A percentile compares a stretch with the other conserved stretches of the same genome.
phyloP scores from a whole-genome alignment of 106 monocot genomes.

The Allium sativum region DNA sequence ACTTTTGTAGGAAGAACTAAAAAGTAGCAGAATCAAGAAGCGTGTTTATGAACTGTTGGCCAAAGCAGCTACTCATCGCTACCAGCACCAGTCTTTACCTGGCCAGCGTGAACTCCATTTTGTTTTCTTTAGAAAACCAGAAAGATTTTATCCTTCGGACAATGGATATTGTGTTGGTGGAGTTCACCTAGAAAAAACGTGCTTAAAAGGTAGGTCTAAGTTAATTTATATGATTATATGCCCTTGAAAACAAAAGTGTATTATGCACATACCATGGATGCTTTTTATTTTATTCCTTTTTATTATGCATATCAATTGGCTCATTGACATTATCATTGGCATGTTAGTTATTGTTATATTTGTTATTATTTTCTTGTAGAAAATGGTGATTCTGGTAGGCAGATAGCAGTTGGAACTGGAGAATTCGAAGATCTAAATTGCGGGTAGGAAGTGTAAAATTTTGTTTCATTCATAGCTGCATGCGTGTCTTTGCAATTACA shows the following conservation, averaged over 20 bases:
- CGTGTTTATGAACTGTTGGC: conserved; percentile 70
- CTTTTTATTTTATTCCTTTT: neutral
- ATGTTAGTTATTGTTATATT: neutral
- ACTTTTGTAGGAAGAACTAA: conserved; percentile 67
- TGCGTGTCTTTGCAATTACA: neutral
- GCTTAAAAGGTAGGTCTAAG: conserved; percentile 45
- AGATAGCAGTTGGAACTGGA: conserved; percentile 67
- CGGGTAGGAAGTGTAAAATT: conserved; percentile 25
- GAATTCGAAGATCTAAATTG: conserved; percentile 45
- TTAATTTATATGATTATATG: neutral
- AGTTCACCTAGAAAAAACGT: conserved; percentile 71
- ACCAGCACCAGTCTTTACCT: conserved; percentile 15
- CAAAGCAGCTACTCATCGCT: conserved; percentile 46
- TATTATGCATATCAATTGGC: no score
- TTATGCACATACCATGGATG: neutral
- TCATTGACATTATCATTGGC: neutral
- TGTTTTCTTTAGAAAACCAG: conserved; percentile 76
- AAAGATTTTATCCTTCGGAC: conserved; percentile 59
- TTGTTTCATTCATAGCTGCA: neutral
- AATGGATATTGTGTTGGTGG: conserved; percentile 29
- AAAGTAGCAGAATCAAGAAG: conserved; percentile 58
- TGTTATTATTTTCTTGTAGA: conserved; percentile 29
- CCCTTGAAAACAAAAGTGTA: neutral
- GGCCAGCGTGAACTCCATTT: conserved; percentile 70
- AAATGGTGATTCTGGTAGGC: conserved; percentile 44